Base-by-base conservation (phyloP, 192 early-diverging fungal species). In the Gigaspora rosea region DNA sequence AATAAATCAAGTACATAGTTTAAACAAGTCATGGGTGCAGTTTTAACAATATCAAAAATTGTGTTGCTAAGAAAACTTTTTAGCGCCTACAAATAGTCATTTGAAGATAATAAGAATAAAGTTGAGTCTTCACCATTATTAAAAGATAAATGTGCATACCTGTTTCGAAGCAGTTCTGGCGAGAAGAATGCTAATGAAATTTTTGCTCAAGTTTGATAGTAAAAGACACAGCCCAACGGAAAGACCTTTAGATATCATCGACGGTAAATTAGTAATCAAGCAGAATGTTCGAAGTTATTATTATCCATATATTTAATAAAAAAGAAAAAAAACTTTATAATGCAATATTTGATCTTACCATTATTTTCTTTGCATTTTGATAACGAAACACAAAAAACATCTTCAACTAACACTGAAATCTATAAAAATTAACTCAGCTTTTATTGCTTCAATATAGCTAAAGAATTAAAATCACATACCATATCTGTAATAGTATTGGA, bases 211-310 rank as follows among this genome's bases (percentile, higher is more conserved):
- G 46, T 41, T 73, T 20, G 36, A 35, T 36, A 73, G 36, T 10
- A 73, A 57, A 54, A 73, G 51, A 73, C 36, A 18, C 20, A 59
- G 36, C 0, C 50, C 71, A 22, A 16, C n/a, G n/a, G 71, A 73
- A 54, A 7, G 33, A 57, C 71, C 71, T 73, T 54, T 20, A 20
- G 52, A 52, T 67, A 18, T 52, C 15, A 49, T 33, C 50, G 52
- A 52, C 12, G 22, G 52, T 41, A 33, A 71, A 33, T 20, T 22
- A 27, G 22, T 22, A 8, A 61, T 20, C 10, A 32, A 13, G 32
- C 15, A 9, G 8, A 63, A 63, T 63, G 20, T 32, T 9, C 12
- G 15, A 32, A 33, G 2, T 32, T 2, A 33, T 63, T 63, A 16
- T 7, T 16, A 64, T 7, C 13, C 1, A 6, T 1, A 50, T 49